Evolutionary conservation across 2,329 filamentous ascomycete genomes (phyloP).

Genomic region (Aotearoamyces nothofagi): DNA sequence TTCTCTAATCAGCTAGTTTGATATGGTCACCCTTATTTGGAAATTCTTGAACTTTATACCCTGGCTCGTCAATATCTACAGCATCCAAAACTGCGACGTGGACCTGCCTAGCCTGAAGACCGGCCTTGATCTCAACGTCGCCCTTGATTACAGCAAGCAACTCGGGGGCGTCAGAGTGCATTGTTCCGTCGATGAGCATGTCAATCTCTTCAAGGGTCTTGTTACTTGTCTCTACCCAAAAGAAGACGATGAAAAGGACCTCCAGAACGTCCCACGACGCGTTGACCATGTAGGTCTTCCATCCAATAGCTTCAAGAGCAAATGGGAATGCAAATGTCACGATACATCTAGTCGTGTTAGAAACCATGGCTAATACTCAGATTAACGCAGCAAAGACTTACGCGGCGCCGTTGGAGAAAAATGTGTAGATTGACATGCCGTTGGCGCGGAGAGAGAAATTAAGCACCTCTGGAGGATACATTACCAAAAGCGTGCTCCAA

Average conservation of each 20-base stretch:
- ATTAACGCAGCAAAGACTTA: neutral
- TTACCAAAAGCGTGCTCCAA: conserved; percentile 26
- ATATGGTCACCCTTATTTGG: too few relatives aligned
- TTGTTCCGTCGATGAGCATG: too few relatives aligned
- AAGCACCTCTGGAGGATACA: conserved; percentile 38
- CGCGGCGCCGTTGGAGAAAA: conserved; percentile 28
- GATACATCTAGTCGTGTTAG: conserved; percentile 20
- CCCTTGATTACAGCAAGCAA: too few relatives aligned
- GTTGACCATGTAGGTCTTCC: conserved; percentile 7
- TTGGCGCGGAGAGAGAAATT: conserved; percentile 38
- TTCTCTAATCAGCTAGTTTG: too few relatives aligned
- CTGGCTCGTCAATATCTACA: too few relatives aligned
- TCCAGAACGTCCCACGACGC: conserved; percentile 3
- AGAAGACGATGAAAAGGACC: conserved; percentile 39
- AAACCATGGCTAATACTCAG: neutral
- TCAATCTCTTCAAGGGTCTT: conserved; percentile 48
- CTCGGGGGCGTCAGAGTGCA: too few relatives aligned
- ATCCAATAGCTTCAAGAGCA: conserved; percentile 23
- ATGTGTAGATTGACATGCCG: conserved; percentile 34
- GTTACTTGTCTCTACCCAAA: conserved; percentile 48
- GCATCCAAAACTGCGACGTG: too few relatives aligned
- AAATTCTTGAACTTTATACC: too few relatives aligned
- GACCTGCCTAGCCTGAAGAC: too few relatives aligned
- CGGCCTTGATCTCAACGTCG: too few relatives aligned
- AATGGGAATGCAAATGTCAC: conserved; percentile 31